Conservation (phyloP, 805 yeast species). For the Starmerella kuoi region DNA sequence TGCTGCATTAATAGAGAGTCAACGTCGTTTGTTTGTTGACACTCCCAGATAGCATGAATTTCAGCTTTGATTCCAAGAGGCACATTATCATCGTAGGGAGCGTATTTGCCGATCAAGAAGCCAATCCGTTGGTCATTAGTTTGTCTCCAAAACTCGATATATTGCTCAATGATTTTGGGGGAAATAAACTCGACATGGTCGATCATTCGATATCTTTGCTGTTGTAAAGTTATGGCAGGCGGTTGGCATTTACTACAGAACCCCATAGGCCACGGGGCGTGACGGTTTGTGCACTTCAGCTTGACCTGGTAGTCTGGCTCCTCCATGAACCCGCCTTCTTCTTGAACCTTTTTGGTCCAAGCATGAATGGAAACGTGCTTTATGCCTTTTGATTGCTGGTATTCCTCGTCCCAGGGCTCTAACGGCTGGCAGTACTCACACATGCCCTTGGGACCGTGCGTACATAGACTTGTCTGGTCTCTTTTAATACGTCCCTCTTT, state of each 20-base stretch:
- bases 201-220: conserved; percentile 86
- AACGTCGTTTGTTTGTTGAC: conserved; percentile 72
- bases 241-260: conserved; percentile 97
- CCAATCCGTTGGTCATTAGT: conserved; percentile 85
- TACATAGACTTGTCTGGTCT: conserved; percentile 49
- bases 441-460: conserved; percentile 90
- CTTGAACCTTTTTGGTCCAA: conserved; percentile 51
- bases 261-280: conserved; percentile 87
- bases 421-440: conserved; percentile 93
- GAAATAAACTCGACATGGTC: conserved; percentile 90
- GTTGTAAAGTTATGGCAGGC: conserved; percentile 81
- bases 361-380: conserved; percentile 87
- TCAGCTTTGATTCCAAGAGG: conserved; percentile 91
- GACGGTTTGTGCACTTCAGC: conserved; percentile 59
- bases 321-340: conserved; percentile 50
- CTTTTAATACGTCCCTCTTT: conserved; percentile 65
- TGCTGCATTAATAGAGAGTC: conserved; percentile 69
- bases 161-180: conserved; percentile 59
- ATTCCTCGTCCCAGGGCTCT: conserved; percentile 85
- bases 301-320: conserved; percentile 58
- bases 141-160: conserved; percentile 84
- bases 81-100: conserved; percentile 53
- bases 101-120: conserved; percentile 69
- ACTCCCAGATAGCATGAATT: conserved; percentile 88
- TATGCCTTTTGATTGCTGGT: conserved; percentile 60